phyloP scores from a whole-genome alignment of 805 yeast species.

The Candida parachauliodes region DNA sequence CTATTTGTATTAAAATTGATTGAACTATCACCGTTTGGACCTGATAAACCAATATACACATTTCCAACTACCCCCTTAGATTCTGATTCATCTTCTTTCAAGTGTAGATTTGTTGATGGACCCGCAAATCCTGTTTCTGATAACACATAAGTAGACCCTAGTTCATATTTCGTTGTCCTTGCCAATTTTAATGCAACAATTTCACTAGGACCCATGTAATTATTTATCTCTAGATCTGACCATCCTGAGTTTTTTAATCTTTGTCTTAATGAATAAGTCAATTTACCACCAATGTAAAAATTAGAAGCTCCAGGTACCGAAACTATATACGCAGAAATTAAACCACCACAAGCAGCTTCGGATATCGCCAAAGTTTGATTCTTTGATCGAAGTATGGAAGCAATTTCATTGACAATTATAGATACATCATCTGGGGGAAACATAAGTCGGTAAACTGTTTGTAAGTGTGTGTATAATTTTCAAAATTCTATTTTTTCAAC shows the following conservation, averaged over 20 bases:
- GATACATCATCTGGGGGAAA: conserved; percentile 60
- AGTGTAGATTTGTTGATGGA: conserved; percentile 49
- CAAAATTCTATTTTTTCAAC: not conserved
- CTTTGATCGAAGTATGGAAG: conserved; percentile 48
- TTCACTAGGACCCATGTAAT: conserved; percentile 80
- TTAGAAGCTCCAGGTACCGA: conserved; percentile 82
- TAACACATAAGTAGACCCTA: conserved; percentile 77
- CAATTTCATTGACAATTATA: conserved; percentile 52
- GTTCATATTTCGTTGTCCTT: conserved; percentile 70
- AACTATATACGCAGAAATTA: conserved; percentile 74
- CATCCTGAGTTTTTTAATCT: conserved; percentile 75
- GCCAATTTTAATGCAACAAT: conserved; percentile 73
- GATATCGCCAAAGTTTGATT: conserved; percentile 72
- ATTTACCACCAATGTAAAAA: conserved; percentile 80
- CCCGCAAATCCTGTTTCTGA: conserved; percentile 91
- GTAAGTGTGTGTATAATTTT: not conserved
- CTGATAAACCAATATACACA: conserved; percentile 67
- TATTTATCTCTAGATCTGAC: conserved; percentile 63
- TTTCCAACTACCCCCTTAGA: conserved; percentile 51
- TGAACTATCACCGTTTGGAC: conserved; percentile 57
- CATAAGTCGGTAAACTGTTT: too few species aligned
- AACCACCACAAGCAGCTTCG: conserved; percentile 90
- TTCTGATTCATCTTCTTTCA: conserved; percentile 10
- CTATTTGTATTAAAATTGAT: conserved; percentile 42
- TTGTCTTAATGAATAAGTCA: conserved; percentile 74